Base-by-base conservation (phyloP, 2,329 filamentous ascomycete genomes). In the Macrophomina tecta region DNA sequence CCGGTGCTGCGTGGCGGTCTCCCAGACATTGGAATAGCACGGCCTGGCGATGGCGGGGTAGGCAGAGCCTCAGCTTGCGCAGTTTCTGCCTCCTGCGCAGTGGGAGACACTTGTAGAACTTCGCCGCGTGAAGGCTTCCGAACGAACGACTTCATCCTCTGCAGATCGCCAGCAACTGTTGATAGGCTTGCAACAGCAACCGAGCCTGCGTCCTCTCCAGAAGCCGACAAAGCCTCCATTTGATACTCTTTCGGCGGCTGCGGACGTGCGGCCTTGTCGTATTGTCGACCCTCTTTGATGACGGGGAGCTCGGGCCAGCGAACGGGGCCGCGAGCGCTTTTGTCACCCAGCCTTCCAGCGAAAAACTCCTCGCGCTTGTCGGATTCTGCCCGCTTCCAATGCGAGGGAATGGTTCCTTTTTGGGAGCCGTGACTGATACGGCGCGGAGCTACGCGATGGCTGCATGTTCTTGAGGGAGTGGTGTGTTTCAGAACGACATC, bases 71-170 rank as follows among this genome's bases (percentile, higher is more conserved):
- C 38, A 16, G 63, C 38, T 56, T 65, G 51, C 9, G 30, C 40
- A 6, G 32, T 34, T 0, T 65, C 63, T 12, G 30, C 30, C 5
- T 62, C 58, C 18, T 36, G 38, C 11, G 38, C 40, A 60, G 55
- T 34, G 2, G 40, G n/a, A 4, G 30, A 40, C 9, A 42, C 18
- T 5, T 42, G 18, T 1, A 56, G 30, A 14, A 30, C 5, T 28
- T 65, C 63, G 16, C 63, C 63, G 11, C 63, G 52, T 14, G 65
- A 67, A 32, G 65, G 65, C 49, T 63, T 63, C 9, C 38, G 56
- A 23, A 67, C 65, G 56, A 67, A 67, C 4, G 65, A 67, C 65
- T 67, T 67, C 65, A 67, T 67, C 23, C 49, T n/a, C 48, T 48
- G 38, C 4, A 67, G 36, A 23, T 62, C 49, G 11, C 65, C 65